Evolutionary conservation across 169 alveolate species (phyloP).

Genomic region (Cryptosporidium canis): DNA sequence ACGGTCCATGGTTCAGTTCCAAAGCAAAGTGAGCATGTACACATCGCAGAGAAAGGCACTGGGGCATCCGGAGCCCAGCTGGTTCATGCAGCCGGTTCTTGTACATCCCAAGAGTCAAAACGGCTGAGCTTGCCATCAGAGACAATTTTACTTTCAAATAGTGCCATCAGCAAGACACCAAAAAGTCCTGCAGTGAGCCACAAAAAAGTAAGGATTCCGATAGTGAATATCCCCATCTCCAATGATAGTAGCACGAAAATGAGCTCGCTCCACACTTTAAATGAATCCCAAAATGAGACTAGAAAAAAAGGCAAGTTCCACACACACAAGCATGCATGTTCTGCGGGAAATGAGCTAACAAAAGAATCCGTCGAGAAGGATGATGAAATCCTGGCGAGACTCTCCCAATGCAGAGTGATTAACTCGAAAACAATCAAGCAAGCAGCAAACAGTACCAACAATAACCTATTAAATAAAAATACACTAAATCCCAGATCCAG

Average conservation of each 20-base stretch:
- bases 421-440: slow-evolving; percentile 36
- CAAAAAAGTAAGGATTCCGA: background rate
- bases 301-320: background rate
- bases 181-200: background rate
- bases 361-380: background rate
- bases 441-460: background rate
- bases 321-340: background rate
- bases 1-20: too few species aligned
- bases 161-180: background rate
- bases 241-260: background rate
- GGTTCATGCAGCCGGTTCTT: too few species aligned
- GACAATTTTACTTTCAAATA: background rate
- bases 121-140: background rate
- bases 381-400: slow-evolving; percentile 42
- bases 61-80: too few species aligned
- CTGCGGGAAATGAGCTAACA: background rate
- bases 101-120: too few species aligned
- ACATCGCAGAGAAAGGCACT: too few species aligned
- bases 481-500: background rate
- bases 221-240: background rate
- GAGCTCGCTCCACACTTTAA: background rate
- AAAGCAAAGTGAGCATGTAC: too few species aligned
- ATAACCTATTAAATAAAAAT: background rate
- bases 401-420: slow-evolving; percentile 68
- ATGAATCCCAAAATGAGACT: background rate